Conservation (phyloP, 2,329 filamentous ascomycete species). For the Diaporthe velutina region DNA sequence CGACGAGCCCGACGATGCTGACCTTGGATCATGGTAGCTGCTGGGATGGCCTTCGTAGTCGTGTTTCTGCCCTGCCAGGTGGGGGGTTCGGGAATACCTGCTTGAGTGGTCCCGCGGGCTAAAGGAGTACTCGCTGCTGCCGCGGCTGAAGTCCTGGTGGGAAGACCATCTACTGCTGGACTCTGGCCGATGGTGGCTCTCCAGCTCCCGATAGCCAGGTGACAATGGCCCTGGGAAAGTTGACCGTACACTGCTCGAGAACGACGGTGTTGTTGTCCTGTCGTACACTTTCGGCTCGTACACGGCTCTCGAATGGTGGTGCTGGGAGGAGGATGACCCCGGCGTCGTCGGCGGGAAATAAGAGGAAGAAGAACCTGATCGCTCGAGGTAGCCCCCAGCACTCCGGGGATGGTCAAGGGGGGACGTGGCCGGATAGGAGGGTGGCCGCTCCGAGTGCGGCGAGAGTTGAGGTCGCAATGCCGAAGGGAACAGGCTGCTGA, state of each 20-base stretch:
- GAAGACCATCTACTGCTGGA: slow-evolving; percentile 53
- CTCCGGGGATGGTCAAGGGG: slow-evolving; percentile 61
- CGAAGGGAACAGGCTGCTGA: slow-evolving; percentile 69
- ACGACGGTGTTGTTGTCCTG: slow-evolving; percentile 51
- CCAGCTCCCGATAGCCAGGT: slow-evolving; percentile 57
- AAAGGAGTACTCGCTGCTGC: slow-evolving; percentile 59
- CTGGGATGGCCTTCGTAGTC: slow-evolving; percentile 46
- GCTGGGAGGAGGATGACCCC: slow-evolving; percentile 49
- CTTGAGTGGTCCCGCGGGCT: slow-evolving; percentile 53
- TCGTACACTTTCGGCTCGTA: slow-evolving; percentile 61
- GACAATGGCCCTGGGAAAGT: slow-evolving; percentile 59
- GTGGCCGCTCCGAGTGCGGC: slow-evolving; percentile 60
- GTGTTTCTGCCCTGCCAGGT: slow-evolving; percentile 52
- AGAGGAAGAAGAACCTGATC: slow-evolving; percentile 55
- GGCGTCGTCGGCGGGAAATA: slow-evolving; percentile 60
- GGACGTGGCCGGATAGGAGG: slow-evolving; percentile 57
- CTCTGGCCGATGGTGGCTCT: slow-evolving; percentile 50
- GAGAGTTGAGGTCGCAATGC: slow-evolving; percentile 59
- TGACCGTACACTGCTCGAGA: slow-evolving; percentile 47
- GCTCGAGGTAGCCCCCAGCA: slow-evolving; percentile 53
- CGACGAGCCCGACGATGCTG: slow-evolving; percentile 21
- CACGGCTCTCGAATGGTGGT: slow-evolving; percentile 57
- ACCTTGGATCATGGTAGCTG: slow-evolving; percentile 25
- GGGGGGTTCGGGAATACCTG: slow-evolving; percentile 41
- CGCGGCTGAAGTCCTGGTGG: slow-evolving; percentile 54